Evolutionary conservation across 495 filamentous ascomycete species (phyloP), one percentile per base, ranked within the genome.

Genomic region (Cercophora newfieldiana): DNA sequence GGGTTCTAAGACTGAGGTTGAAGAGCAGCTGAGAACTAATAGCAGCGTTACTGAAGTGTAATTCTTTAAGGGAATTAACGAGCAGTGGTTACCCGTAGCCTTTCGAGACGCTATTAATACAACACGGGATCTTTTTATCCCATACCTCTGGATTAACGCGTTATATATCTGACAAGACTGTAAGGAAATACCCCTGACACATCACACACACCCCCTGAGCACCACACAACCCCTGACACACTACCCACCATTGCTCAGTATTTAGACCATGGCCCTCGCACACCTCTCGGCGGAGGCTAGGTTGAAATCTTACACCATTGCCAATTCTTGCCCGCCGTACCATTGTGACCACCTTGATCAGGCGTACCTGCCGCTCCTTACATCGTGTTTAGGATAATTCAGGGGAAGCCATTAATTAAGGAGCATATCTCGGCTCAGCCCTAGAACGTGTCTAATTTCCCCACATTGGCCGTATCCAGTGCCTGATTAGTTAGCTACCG

Each of bases 131-230:
- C 37, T 44, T 14, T 44, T 16, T 14, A 44, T 44, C 4, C 37
- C 37, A 14, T 44, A 44, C 37, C 37, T 44, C 37, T 44, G 37
- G 37, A 16, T 44, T 16, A 16, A 44, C 37, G 37, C 37, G 10
- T 14, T 44, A 16, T 44, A 16, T 16, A 14, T 44, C 12, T 2
- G 37, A 44, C 37, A 44, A 16, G 37, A 33, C 12, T 33, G 30
- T 33, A 51, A 51, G 48, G 48, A 51, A 51, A 51, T 51, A 51
- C 48, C 6, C 48, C 48, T 51, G 48, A 16, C 48, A 51, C 48
- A n/a, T 4, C 37, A 47, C 37, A 47, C 37, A 47, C 37, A n/a
- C n/a, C n/a, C n/a, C n/a, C n/a, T n/a, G n/a, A n/a, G n/a, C n/a
- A n/a, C n/a, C 37, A 51, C 48, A 51, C 48, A 51, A 51, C 18